These are phyloP conservation scores for Suhomyces terraborum DNA, from an alignment of 1,139 yeast genomes.

Conservation along the genomic window DNA sequence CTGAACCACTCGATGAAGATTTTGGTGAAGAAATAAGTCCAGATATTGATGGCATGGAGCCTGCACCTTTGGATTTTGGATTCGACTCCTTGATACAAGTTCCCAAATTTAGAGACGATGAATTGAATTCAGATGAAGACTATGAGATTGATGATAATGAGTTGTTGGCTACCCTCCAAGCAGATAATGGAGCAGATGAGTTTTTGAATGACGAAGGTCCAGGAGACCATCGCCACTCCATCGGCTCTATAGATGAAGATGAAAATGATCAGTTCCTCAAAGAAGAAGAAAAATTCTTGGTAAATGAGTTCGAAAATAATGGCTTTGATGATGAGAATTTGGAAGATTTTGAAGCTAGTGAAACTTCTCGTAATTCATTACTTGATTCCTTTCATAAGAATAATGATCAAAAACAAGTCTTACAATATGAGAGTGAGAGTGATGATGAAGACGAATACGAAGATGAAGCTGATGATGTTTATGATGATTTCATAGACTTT, in stretches of 20 bases:
- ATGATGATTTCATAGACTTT: conserved; percentile 25
- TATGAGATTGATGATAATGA: conserved; percentile 75
- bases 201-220: conserved; percentile 18
- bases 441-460: conserved; percentile 32
- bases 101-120: conserved; percentile 55
- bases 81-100: conserved; percentile 45
- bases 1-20: conserved; percentile 50
- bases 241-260: conserved; percentile 56
- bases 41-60: conserved; percentile 15
- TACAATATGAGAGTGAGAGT: conserved; percentile 34
- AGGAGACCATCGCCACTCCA: conserved; percentile 33
- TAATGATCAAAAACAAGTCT: conserved; percentile 26
- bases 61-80: conserved; percentile 34
- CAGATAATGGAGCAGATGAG: conserved; percentile 50
- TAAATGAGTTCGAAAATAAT: conserved; percentile 50
- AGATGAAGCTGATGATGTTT: conserved; percentile 27
- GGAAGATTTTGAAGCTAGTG: conserved; percentile 13
- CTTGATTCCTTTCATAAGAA: conserved; percentile 30
- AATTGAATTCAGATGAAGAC: conserved; percentile 63
- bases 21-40: conserved; percentile 62
- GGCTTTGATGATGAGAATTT: conserved; percentile 44
- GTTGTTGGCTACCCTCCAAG: conserved; percentile 66
- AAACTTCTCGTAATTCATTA: conserved; percentile 21
- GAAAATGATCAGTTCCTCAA: conserved; percentile 49
- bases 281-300: conserved; percentile 50